Percentiles rank a stretch among this genome's conserved stretches.
Conservation (phyloP, 2,329 filamentous ascomycete genomes). For the Sporothrix schenckii region DNA sequence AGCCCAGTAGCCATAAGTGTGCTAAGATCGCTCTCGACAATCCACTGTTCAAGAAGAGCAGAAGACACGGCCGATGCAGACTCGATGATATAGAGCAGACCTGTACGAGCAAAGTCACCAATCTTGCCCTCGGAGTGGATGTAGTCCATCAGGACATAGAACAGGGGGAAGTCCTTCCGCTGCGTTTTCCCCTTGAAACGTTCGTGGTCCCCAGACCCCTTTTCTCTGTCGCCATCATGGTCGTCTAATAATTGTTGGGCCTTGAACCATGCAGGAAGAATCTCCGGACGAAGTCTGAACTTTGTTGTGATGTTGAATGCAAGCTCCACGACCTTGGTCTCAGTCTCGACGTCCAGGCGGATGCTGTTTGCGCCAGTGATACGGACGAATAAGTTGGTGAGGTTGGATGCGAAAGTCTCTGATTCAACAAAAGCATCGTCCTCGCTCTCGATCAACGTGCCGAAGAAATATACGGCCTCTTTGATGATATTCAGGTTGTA, state of each 20-base stretch:
- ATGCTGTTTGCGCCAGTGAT: slow-evolving; percentile 75
- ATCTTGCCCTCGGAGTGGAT: slow-evolving; percentile 94
- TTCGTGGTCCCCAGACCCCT: slow-evolving; percentile 64
- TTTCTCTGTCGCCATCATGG: not conserved
- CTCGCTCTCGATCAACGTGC: slow-evolving; percentile 91
- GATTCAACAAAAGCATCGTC: slow-evolving; percentile 94
- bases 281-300: slow-evolving; percentile 84
- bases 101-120: slow-evolving; percentile 93
- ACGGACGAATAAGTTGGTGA: slow-evolving; percentile 82
- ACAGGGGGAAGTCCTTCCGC: slow-evolving; percentile 90
- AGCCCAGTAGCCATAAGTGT: slow-evolving; percentile 96
- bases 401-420: slow-evolving; percentile 77
- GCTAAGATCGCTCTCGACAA: slow-evolving; percentile 93
- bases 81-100: slow-evolving; percentile 93
- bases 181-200: slow-evolving; percentile 83
- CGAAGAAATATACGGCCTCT: slow-evolving; percentile 83
- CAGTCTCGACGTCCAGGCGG: slow-evolving; percentile 75
- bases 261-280: slow-evolving; percentile 90
- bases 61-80: slow-evolving; percentile 85
- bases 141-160: slow-evolving; percentile 94
- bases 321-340: slow-evolving; percentile 86
- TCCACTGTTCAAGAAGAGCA: slow-evolving; percentile 84
- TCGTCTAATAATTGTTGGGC: slow-evolving; percentile 48
- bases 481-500: slow-evolving; percentile 84
- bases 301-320: slow-evolving; percentile 96